phyloP scores from a whole-genome alignment of 225 moss, liverwort and hornwort species.

The Pleurozium schreberi region DNA sequence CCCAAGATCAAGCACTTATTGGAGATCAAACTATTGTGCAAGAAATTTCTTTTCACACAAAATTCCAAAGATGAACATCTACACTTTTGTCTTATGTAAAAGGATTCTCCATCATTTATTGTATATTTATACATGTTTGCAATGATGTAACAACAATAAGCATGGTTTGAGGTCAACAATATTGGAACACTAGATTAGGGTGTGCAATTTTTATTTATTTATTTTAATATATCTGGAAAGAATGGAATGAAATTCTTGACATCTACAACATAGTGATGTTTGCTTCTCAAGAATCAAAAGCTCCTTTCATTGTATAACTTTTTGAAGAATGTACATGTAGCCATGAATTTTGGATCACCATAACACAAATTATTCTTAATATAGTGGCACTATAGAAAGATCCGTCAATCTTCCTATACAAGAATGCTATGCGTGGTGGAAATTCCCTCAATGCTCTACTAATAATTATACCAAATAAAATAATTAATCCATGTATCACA shows the following conservation, averaged over 20 bases:
- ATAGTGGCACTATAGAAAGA: background rate
- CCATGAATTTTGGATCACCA: fast-evolving
- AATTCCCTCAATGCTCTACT: background rate
- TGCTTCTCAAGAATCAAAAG: background rate
- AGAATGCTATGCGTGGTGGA: background rate
- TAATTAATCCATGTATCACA: too few species aligned
- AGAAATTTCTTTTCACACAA: background rate
- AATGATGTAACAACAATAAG: background rate
- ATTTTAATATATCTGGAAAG: background rate
- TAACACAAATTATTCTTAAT: too few species aligned
- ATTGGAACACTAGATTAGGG: fast-evolving
- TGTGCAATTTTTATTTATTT: too few species aligned
- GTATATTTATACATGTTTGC: fast-evolving
- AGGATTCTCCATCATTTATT: background rate
- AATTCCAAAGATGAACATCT: background rate
- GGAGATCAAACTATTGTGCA: background rate
- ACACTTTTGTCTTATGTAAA: fast-evolving
- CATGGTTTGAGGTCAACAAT: background rate
- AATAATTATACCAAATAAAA: background rate
- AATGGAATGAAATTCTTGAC: background rate
- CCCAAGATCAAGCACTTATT: fast-evolving
- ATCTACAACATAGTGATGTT: fast-evolving
- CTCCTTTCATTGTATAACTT: background rate
- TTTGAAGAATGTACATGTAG: too few species aligned
- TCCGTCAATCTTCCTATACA: background rate